Conservation (phyloP, 164 flowering plant species). For the Santalum album region DNA sequence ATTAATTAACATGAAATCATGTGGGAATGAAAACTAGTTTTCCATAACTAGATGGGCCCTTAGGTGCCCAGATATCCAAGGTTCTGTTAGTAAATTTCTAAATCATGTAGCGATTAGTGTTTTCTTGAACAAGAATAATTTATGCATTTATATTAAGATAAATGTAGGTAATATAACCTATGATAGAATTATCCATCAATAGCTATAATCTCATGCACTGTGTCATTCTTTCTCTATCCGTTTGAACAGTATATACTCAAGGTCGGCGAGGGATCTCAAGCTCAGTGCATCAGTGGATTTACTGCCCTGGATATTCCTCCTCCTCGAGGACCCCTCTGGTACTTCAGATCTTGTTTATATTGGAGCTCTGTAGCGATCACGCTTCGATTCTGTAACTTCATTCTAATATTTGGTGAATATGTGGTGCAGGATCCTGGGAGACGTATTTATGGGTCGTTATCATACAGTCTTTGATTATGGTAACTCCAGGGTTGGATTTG, state of each 20-base stretch:
- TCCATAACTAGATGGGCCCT: too few relatives aligned
- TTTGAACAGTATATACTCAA: conserved; percentile 49
- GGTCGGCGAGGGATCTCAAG: conserved; percentile 55
- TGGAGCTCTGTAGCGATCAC: not conserved
- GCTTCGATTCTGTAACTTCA: not conserved
- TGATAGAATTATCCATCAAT: too few relatives aligned
- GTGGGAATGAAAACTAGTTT: too few relatives aligned
- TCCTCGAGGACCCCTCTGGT: conserved; percentile 80
- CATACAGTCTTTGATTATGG: conserved; percentile 59
- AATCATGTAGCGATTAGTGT: too few relatives aligned
- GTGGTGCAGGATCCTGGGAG: conserved; percentile 53
- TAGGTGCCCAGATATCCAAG: too few relatives aligned
- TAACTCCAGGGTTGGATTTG: conserved; percentile 47
- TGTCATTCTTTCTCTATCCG: not conserved
- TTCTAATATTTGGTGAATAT: not conserved
- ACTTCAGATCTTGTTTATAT: not conserved
- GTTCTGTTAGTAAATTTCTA: too few relatives aligned
- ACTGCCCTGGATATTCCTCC: conserved; percentile 62
- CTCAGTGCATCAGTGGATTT: conserved; percentile 78
- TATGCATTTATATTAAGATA: too few relatives aligned
- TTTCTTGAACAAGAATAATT: too few relatives aligned
- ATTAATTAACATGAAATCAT: too few relatives aligned
- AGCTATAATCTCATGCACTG: too few relatives aligned
- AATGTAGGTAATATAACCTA: too few relatives aligned
- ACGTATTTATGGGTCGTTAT: conserved; percentile 60